These are phyloP conservation scores for Nitzschia sp. DNA, from an alignment of 108 stramenopile species.

Conservation along the genomic window DNA sequence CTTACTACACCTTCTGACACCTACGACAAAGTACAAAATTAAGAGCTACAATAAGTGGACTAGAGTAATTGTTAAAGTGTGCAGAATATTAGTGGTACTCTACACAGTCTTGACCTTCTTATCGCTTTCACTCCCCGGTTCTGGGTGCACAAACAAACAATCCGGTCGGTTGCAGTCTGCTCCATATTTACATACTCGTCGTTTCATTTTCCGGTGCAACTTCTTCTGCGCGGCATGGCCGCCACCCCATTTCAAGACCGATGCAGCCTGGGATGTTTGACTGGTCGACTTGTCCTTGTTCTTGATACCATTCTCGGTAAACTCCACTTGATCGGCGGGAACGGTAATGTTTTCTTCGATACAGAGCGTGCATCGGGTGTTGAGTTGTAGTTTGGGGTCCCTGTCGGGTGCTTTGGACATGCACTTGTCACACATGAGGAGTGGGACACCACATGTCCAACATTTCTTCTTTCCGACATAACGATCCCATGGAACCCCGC, in stretches of 20 bases:
- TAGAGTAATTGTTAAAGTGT: too few species aligned
- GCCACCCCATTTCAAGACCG: constrained; percentile 91
- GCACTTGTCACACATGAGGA: constrained; percentile 23
- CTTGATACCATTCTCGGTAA: constrained; percentile 80
- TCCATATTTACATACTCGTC: constrained; percentile 73
- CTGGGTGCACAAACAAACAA: constrained; percentile 83
- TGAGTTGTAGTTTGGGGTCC: constrained; percentile 29
- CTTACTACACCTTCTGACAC: too few species aligned
- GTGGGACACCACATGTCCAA: constrained; percentile 85
- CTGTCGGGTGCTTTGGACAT: constrained; percentile 32
- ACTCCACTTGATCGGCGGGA: constrained; percentile 75
- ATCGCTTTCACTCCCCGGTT: neutral
- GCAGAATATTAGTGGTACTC: too few species aligned
- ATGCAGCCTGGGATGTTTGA: constrained; percentile 62
- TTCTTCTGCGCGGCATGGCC: constrained; percentile 84
- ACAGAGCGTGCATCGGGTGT: constrained; percentile 82
- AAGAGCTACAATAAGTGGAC: too few species aligned
- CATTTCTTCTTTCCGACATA: constrained; percentile 92
- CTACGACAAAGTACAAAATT: too few species aligned
- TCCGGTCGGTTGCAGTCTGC: constrained; percentile 70
- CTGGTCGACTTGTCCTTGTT: constrained; percentile 18
- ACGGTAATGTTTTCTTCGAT: constrained; percentile 79
- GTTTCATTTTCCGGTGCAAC: constrained; percentile 44
- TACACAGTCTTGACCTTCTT: neutral
- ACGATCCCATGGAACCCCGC: constrained; percentile 79